phyloP scores from a whole-genome alignment of 1,284 basidiomycete genomes.

The Moesziomyces antarcticus region DNA sequence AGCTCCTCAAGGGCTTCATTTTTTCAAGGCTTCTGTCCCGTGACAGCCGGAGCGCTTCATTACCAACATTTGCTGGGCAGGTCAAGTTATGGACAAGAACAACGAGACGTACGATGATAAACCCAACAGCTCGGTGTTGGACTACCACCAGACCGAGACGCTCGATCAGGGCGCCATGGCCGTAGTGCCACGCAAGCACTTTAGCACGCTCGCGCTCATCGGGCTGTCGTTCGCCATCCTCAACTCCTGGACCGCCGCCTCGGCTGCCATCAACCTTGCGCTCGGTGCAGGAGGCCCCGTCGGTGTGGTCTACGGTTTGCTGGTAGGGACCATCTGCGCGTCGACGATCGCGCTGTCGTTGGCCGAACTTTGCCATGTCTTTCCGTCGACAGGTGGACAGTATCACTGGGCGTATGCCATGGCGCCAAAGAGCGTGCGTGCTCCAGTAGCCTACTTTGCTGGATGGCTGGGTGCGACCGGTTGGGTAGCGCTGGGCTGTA shows the following conservation, averaged over 20 bases:
- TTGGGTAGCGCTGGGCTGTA: slow-evolving; percentile 39
- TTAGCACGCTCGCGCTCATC: slow-evolving; percentile 38
- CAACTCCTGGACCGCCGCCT: slow-evolving; percentile 45
- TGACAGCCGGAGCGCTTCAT: no score
- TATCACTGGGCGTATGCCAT: slow-evolving; percentile 48
- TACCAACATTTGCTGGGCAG: no score
- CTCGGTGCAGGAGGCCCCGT: slow-evolving; percentile 38
- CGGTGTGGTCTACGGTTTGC: slow-evolving; percentile 27
- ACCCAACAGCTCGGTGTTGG: slow-evolving; percentile 5
- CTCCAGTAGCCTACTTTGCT: slow-evolving; percentile 25
- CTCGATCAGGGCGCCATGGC: background rate
- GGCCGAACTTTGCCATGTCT: slow-evolving; percentile 46
- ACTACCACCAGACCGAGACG: slow-evolving; percentile 12
- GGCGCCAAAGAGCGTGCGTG: slow-evolving; percentile 8
- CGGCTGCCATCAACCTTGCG: slow-evolving; percentile 32
- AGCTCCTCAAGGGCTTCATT: no score
- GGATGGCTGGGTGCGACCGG: slow-evolving; percentile 40
- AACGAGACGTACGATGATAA: slow-evolving; percentile 13
- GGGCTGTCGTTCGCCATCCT: slow-evolving; percentile 46
- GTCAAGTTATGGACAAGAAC: no score
- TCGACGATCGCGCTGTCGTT: slow-evolving; percentile 27
- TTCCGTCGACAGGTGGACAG: slow-evolving; percentile 37
- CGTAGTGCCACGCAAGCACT: slow-evolving; percentile 32
- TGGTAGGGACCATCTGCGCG: slow-evolving; percentile 36
- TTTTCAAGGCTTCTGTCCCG: no score